A percentile compares a stretch with the other conserved stretches of the same genome.
phyloP scores from a whole-genome alignment of 306 rosid species.

The Cucurbita moschata region DNA sequence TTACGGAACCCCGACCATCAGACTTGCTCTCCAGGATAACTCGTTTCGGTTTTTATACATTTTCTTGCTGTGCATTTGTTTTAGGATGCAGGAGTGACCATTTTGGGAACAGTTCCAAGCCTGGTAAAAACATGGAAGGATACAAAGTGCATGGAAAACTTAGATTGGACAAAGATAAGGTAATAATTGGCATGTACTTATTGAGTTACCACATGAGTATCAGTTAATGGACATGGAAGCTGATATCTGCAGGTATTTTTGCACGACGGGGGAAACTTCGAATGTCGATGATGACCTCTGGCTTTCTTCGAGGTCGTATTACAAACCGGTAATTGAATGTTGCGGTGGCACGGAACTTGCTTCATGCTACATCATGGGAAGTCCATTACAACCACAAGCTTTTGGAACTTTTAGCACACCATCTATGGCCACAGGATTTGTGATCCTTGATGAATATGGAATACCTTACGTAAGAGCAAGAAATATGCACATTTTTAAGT shows the following conservation, averaged over 20 bases:
- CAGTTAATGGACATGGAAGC: not conserved
- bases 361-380: conserved; percentile 44
- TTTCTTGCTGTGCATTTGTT: conserved; percentile 7
- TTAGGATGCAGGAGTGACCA: conserved; percentile 79
- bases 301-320: conserved; percentile 72
- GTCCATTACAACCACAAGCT: conserved; percentile 69
- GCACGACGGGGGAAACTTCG: conserved; percentile 63
- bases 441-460: conserved; percentile 61
- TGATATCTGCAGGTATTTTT: conserved; percentile 37
- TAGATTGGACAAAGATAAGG: conserved; percentile 85
- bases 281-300: conserved; percentile 78
- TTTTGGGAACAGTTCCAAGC: conserved; percentile 93
- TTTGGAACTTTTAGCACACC: conserved; percentile 69
- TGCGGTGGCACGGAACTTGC: conserved; percentile 88
- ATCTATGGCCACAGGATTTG: conserved; percentile 57
- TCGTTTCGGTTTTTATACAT: not conserved
- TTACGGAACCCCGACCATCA: not conserved
- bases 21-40: not conserved
- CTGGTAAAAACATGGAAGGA: conserved; percentile 78
- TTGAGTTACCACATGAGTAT: not conserved
- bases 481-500: not conserved
- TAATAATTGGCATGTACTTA: conserved; percentile 15
- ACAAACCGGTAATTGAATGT: conserved; percentile 46
- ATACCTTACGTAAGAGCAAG: conserved; percentile 36
- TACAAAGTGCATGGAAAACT: conserved; percentile 63